A percentile compares a stretch with the other conserved stretches of the same genome.
Conservation (phyloP, 495 filamentous ascomycete genomes). For the Paragyromitra xinjiangensis region DNA sequence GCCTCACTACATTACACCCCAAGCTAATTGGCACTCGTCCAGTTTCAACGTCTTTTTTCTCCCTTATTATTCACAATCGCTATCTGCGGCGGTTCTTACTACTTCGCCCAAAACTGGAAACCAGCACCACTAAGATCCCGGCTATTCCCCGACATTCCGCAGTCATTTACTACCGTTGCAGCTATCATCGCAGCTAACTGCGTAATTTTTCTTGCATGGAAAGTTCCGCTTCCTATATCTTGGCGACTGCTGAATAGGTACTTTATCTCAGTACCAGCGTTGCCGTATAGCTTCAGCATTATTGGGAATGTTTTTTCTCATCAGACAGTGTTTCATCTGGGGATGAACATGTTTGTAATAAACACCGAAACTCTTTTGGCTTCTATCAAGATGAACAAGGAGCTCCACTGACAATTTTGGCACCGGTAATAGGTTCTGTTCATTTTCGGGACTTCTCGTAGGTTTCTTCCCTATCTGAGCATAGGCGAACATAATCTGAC, state of each 20-base stretch:
- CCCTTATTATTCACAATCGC: slow-evolving; percentile 55
- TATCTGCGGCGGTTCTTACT: slow-evolving; percentile 49
- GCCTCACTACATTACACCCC: not conserved
- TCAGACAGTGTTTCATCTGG: slow-evolving; percentile 71
- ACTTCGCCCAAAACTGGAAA: slow-evolving; percentile 51
- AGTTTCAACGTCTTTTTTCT: slow-evolving; percentile 55
- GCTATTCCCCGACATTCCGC: slow-evolving; percentile 76
- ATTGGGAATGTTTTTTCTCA: slow-evolving; percentile 83
- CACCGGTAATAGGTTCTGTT: slow-evolving; percentile 59
- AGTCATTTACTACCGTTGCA: slow-evolving; percentile 78
- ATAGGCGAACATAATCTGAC: not conserved
- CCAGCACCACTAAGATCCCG: slow-evolving; percentile 45
- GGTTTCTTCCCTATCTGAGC: slow-evolving; percentile 38
- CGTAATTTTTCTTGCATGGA: slow-evolving; percentile 71
- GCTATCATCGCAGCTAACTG: slow-evolving; percentile 73
- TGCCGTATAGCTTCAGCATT: slow-evolving; percentile 71
- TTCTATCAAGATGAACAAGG: not conserved
- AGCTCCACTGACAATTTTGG: not conserved
- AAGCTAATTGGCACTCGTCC: slow-evolving; percentile 2
- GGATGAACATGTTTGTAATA: slow-evolving; percentile 71
- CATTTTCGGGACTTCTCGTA: slow-evolving; percentile 67
- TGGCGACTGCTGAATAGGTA: slow-evolving; percentile 82
- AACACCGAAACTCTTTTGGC: slow-evolving; percentile 9
- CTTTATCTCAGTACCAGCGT: slow-evolving; percentile 75
- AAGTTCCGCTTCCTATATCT: slow-evolving; percentile 65